A percentile compares a stretch with the other conserved stretches of the same genome.
phyloP scores from a whole-genome alignment of 176 grass and related monocot species.

The Metroxylon sagu region DNA sequence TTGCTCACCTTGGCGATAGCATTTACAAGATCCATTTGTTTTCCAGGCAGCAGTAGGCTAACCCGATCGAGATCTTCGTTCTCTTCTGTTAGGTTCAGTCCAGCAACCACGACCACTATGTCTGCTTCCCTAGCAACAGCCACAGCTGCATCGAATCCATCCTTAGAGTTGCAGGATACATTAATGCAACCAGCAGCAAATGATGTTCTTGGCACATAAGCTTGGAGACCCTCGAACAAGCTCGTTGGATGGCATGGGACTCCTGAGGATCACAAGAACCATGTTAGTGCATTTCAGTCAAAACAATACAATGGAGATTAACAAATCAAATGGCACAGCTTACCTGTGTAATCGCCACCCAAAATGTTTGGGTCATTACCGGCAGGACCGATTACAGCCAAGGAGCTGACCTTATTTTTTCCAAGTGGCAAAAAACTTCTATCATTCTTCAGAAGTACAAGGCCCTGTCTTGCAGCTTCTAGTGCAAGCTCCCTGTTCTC shows the following conservation, averaged over 20 bases:
- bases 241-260: constrained; percentile 50
- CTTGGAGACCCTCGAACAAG: constrained; percentile 55
- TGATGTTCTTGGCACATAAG: constrained; percentile 41
- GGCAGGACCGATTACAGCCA: constrained; percentile 67
- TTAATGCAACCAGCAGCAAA: constrained; percentile 53
- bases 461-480: constrained; percentile 70
- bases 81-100: constrained; percentile 81
- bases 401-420: constrained; percentile 31
- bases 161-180: constrained; percentile 38
- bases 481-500: constrained; percentile 72
- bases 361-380: constrained; percentile 47
- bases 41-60: constrained; percentile 80
- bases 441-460: constrained; percentile 81
- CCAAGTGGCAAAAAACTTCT: constrained; percentile 61
- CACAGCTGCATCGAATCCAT: constrained; percentile 50
- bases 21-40: constrained; percentile 65
- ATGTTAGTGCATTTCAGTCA: background rate
- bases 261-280: constrained; percentile 34
- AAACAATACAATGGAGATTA: no score
- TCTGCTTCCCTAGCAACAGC: constrained; percentile 47
- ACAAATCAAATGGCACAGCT: no score
- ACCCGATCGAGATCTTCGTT: constrained; percentile 66
- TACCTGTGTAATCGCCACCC: constrained; percentile 84
- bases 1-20: constrained; percentile 34
- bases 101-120: constrained; percentile 54